Evolutionary conservation across 768 basidiomycete genomes (phyloP).

Genomic region (Podaxis pistillaris): DNA sequence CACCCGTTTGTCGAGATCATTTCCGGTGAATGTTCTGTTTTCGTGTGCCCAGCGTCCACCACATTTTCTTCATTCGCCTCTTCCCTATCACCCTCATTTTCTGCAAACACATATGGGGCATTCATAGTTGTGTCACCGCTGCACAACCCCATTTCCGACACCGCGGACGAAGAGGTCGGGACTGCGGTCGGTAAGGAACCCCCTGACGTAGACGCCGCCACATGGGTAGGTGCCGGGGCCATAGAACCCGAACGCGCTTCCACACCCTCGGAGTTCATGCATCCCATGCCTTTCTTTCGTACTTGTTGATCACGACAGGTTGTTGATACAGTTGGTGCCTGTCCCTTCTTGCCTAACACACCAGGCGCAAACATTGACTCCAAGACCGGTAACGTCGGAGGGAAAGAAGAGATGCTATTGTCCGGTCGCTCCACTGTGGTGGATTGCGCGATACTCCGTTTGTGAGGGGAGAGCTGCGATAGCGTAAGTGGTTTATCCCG

Average conservation of each 20-base stretch:
- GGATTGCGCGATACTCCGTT: slow-evolving; percentile 10
- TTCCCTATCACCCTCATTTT: slow-evolving; percentile 10
- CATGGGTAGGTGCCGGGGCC: neutral
- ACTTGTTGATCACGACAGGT: slow-evolving; percentile 9
- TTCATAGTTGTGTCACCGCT: neutral
- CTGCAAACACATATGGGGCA: neutral
- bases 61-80: slow-evolving; percentile 7
- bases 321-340: slow-evolving; percentile 7
- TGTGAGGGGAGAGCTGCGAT: slow-evolving; percentile 51
- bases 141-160: neutral
- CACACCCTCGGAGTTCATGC: neutral
- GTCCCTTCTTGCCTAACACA: slow-evolving; percentile 13
- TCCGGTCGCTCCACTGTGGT: neutral
- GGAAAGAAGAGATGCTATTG: neutral
- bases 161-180: neutral
- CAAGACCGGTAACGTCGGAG: slow-evolving; percentile 6
- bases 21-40: neutral
- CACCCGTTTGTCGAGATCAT: slow-evolving; percentile 3
- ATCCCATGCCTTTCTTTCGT: slow-evolving; percentile 14
- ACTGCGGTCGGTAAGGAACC: neutral
- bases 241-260: neutral
- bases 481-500: slow-evolving; percentile 34
- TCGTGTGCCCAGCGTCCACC: neutral
- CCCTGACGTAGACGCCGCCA: neutral
- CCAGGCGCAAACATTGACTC: neutral